Evolutionary conservation across 148 eudicot species (phyloP).

Genomic region (Hydrangea macrophylla): DNA sequence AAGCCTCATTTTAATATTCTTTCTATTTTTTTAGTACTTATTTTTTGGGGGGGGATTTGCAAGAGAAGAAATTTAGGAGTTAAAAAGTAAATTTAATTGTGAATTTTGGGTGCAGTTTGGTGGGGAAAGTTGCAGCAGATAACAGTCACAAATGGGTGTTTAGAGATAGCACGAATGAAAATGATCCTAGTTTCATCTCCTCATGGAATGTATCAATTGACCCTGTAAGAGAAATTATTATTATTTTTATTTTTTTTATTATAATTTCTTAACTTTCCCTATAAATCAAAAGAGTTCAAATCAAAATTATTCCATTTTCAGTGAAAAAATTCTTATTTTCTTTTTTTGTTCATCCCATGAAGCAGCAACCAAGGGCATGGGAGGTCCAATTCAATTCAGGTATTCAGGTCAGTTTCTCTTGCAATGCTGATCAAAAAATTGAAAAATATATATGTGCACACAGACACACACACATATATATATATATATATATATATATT

Average conservation of each 20-base stretch:
- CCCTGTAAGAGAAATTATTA: conserved; percentile 34
- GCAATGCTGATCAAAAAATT: too few relatives aligned
- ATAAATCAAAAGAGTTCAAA: neutral
- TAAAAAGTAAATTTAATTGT: neutral
- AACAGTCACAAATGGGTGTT: conserved; percentile 59
- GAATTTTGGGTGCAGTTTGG: conserved; percentile 28
- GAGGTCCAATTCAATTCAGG: conserved; percentile 37
- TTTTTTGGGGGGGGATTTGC: too few relatives aligned
- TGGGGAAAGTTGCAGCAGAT: conserved; percentile 56
- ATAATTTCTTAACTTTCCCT: neutral
- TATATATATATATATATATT: too few relatives aligned
- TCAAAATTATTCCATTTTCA: neutral
- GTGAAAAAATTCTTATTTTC: neutral
- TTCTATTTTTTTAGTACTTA: neutral
- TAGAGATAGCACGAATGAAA: conserved; percentile 38
- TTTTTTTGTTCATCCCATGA: neutral
- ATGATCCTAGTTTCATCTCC: conserved; percentile 34
- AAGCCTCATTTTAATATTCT: neutral
- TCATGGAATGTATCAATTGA: conserved; percentile 50
- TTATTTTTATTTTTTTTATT: too few relatives aligned
- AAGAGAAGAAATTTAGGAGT: neutral
- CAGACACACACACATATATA: too few relatives aligned
- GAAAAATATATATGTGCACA: too few relatives aligned
- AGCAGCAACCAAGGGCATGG: conserved; percentile 54
- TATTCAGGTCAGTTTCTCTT: conserved; percentile 32